phyloP scores from a whole-genome alignment of 495 filamentous ascomycete genomes.

The Penicillium taxi region DNA sequence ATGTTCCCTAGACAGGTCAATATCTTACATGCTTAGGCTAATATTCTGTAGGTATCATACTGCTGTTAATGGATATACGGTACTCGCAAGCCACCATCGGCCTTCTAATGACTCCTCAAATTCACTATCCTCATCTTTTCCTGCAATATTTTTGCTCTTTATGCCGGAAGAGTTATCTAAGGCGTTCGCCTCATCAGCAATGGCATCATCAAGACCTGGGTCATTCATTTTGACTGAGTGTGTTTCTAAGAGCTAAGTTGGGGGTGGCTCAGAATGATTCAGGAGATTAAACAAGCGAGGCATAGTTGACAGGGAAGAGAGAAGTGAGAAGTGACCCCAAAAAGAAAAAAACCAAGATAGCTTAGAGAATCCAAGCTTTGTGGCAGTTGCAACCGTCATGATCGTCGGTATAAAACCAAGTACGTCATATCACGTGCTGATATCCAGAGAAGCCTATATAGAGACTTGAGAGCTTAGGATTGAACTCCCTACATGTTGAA shows the following conservation, averaged over 20 bases:
- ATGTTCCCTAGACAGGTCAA: conserved; percentile 46
- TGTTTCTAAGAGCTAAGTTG: too few species aligned
- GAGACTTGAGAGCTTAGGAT: too few species aligned
- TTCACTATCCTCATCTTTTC: conserved; percentile 26
- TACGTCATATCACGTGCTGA: background rate
- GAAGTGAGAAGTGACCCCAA: too few species aligned
- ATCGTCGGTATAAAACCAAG: conserved; percentile 10
- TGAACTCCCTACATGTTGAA: too few species aligned
- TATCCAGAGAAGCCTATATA: too few species aligned
- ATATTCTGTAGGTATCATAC: conserved; percentile 14
- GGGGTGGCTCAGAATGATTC: too few species aligned
- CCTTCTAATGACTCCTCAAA: conserved; percentile 14
- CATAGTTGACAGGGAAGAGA: too few species aligned
- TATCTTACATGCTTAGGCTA: background rate
- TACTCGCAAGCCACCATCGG: conserved; percentile 83
- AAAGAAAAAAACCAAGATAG: background rate
- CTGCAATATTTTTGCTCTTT: conserved; percentile 11
- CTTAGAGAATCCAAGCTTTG: conserved; percentile 14
- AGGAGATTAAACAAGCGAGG: too few species aligned
- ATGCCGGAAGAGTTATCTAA: conserved; percentile 34
- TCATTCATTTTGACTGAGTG: conserved; percentile 60
- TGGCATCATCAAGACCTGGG: conserved; percentile 46
- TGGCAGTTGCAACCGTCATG: conserved; percentile 14
- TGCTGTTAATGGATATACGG: conserved; percentile 72
- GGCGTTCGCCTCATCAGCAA: conserved; percentile 39